Evolutionary conservation across 805 yeast genomes (phyloP).

Genomic region (Pichia rugopelliculosa): DNA sequence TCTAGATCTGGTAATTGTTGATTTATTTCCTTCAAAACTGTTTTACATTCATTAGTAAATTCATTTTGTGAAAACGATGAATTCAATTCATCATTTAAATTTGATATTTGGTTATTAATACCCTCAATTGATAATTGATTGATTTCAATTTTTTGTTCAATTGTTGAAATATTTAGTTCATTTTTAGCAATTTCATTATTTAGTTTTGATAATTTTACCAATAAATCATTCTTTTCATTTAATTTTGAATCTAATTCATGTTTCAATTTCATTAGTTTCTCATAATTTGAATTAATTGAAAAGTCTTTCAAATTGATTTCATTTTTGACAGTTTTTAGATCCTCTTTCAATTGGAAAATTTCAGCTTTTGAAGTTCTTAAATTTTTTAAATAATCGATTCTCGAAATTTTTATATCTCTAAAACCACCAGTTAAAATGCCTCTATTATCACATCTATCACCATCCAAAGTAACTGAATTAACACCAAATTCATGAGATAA

Average conservation of each 20-base stretch:
- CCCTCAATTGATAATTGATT: conserved; percentile 29
- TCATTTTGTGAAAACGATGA: conserved; percentile 44
- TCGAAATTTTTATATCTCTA: conserved; percentile 57
- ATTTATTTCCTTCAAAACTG: conserved; percentile 31
- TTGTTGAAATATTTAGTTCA: conserved; percentile 36
- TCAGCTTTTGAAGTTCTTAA: conserved; percentile 48
- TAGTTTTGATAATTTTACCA: conserved; percentile 35
- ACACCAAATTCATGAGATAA: conserved; percentile 54
- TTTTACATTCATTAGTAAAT: conserved; percentile 43
- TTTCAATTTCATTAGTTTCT: conserved; percentile 31
- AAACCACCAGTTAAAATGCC: conserved; percentile 91
- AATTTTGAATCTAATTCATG: conserved; percentile 38
- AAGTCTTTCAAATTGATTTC: conserved; percentile 41
- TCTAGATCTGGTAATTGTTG: conserved; percentile 33
- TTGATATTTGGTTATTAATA: conserved; percentile 32
- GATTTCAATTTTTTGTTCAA: conserved; percentile 31
- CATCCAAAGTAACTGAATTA: conserved; percentile 82
- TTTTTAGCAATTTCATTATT: conserved; percentile 34
- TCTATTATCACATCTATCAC: conserved; percentile 76
- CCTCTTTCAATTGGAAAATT: conserved; percentile 33
- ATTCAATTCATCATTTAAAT: conserved; percentile 41
- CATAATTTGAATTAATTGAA: conserved; percentile 43
- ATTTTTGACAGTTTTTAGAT: conserved; percentile 32
- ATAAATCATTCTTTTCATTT: conserved; percentile 36
- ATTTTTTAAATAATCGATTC: conserved; percentile 61